These are phyloP conservation scores for Naganishia vaughanmartiniae DNA, from an alignment of 768 basidiomycete species.

Conservation along the genomic window DNA sequence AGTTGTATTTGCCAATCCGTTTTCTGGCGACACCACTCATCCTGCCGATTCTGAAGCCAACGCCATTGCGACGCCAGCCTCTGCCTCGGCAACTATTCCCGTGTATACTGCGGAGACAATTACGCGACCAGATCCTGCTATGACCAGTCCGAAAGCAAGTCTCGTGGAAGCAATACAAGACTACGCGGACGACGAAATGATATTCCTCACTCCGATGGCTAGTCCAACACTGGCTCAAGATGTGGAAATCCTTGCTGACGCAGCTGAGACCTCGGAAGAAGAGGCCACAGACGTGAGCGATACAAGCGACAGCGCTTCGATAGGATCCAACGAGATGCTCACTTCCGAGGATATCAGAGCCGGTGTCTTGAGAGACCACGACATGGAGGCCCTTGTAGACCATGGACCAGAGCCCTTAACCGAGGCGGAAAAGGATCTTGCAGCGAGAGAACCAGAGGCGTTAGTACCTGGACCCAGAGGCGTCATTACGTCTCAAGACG, in stretches of 20 bases:
- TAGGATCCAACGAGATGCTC: slow-evolving; percentile 13
- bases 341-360: slow-evolving; percentile 24
- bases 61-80: not conserved
- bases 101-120: not conserved
- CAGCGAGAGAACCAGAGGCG: slow-evolving; percentile 14
- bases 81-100: not conserved
- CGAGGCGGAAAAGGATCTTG: slow-evolving; percentile 24
- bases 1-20: slow-evolving; percentile 5
- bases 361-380: not conserved
- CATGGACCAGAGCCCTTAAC: slow-evolving; percentile 13
- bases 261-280: not conserved
- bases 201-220: slow-evolving; percentile 1
- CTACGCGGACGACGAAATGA: not conserved
- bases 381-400: not conserved
- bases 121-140: not conserved
- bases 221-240: not conserved
- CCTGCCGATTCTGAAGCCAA: not conserved
- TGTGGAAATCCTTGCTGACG: not conserved
- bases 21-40: not conserved
- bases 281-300: slow-evolving; percentile 3
- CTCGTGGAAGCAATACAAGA: not conserved
- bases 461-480: slow-evolving; percentile 25
- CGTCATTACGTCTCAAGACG: slow-evolving; percentile 19
- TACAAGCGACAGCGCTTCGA: not conserved
- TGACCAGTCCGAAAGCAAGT: not conserved